Evolutionary conservation across 495 filamentous ascomycete species (phyloP).

Genomic region (Neurospora tetrasperma): DNA sequence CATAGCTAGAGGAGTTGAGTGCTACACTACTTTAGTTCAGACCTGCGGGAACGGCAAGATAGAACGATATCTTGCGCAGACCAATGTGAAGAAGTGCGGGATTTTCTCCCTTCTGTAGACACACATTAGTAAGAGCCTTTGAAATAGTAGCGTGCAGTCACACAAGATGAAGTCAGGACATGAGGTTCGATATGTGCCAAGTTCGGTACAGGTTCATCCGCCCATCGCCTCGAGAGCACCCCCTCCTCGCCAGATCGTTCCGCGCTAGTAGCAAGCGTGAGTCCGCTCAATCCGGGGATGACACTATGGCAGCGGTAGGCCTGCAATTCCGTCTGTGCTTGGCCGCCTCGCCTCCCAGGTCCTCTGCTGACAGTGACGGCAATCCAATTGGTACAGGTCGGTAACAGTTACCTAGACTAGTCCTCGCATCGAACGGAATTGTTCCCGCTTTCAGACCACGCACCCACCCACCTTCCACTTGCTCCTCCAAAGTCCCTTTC

Average conservation of each 20-base stretch:
- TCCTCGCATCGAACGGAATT: neutral
- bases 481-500: neutral
- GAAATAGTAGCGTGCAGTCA: neutral
- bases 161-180: neutral
- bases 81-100: neutral
- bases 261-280: neutral
- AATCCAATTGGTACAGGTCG: neutral
- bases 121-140: neutral
- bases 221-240: neutral
- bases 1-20: neutral
- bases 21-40: neutral
- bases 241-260: neutral
- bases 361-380: neutral
- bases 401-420: neutral
- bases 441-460: neutral
- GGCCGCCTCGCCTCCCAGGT: neutral
- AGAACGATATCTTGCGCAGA: neutral
- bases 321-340: neutral
- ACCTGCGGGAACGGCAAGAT: neutral
- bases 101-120: neutral
- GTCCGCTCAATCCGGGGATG: neutral
- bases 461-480: neutral
- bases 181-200: neutral
- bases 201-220: neutral
- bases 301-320: neutral